phyloP scores from a whole-genome alignment of 352 stramenopile genomes.

The Peronospora farinosa region DNA sequence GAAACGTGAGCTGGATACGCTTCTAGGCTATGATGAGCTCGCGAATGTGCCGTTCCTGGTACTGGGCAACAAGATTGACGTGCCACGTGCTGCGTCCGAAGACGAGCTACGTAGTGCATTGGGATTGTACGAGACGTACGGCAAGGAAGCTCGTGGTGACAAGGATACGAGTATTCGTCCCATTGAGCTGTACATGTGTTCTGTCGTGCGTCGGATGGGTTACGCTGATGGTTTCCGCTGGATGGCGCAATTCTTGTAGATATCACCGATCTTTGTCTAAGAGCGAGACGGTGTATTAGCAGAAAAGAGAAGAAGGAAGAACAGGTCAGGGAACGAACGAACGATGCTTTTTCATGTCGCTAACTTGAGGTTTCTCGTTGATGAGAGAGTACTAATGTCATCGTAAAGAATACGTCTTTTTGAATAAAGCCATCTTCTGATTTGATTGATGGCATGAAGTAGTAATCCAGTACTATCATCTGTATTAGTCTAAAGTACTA shows the following conservation, averaged over 20 bases:
- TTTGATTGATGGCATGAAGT: no score
- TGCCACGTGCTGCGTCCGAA: constrained; percentile 94
- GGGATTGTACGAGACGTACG: constrained; percentile 97
- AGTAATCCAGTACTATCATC: no score
- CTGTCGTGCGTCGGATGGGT: constrained; percentile 96
- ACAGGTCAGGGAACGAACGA: constrained; percentile 4
- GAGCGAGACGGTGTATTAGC: constrained; percentile 21
- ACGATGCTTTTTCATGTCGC: not conserved
- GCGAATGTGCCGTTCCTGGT: constrained; percentile 98
- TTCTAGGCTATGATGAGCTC: constrained; percentile 97
- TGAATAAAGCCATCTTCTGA: no score
- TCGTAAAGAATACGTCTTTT: no score
- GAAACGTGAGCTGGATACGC: constrained; percentile 96
- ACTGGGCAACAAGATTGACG: constrained; percentile 99
- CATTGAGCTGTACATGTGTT: constrained; percentile 99
- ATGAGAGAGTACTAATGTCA: no score
- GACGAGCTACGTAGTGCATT: constrained; percentile 96
- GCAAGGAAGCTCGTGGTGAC: constrained; percentile 93
- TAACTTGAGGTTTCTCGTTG: no score
- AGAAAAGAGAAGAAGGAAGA: constrained; percentile 18
- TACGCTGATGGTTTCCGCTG: constrained; percentile 94
- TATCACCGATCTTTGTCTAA: constrained; percentile 9
- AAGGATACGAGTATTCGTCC: constrained; percentile 87
- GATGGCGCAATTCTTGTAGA: constrained; percentile 88
- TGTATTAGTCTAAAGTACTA: no score